phyloP scores from a whole-genome alignment of 2,329 filamentous ascomycete species.

The Sclerotinia nivalis region DNA sequence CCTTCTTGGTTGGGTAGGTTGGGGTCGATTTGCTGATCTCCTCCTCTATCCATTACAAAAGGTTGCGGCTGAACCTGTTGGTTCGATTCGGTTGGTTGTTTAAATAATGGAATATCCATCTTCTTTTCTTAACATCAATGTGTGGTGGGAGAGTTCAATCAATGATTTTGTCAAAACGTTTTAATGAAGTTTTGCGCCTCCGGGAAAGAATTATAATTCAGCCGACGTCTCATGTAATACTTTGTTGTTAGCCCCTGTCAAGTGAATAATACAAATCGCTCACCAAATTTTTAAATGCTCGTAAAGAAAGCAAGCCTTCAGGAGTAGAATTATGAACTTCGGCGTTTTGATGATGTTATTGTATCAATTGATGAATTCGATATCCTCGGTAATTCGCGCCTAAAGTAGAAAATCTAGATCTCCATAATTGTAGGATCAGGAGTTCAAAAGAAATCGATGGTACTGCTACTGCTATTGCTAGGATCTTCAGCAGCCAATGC shows the following conservation, averaged over 20 bases:
- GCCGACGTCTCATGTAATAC: neutral
- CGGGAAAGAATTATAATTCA: neutral
- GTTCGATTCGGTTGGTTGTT: neutral
- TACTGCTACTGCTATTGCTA: neutral
- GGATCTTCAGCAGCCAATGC: neutral
- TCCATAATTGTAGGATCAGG: neutral
- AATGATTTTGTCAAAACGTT: neutral
- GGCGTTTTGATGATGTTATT: neutral
- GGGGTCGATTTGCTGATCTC: slow-evolving; percentile 9
- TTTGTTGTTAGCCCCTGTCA: neutral
- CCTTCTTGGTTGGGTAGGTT: neutral
- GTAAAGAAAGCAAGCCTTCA: neutral
- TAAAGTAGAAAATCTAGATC: neutral
- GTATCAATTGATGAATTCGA: neutral
- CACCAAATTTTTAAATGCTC: neutral
- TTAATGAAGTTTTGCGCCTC: neutral
- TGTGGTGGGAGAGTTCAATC: neutral
- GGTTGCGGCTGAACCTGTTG: slow-evolving; percentile 3
- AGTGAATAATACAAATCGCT: neutral
- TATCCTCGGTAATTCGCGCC: neutral
- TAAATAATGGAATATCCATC: slow-evolving; percentile 8
- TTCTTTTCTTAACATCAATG: neutral
- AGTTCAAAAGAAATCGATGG: neutral
- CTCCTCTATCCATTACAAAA: neutral
- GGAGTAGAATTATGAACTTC: neutral